Evolutionary conservation across 805 yeast species (phyloP).

Genomic region (Candida piceae): DNA sequence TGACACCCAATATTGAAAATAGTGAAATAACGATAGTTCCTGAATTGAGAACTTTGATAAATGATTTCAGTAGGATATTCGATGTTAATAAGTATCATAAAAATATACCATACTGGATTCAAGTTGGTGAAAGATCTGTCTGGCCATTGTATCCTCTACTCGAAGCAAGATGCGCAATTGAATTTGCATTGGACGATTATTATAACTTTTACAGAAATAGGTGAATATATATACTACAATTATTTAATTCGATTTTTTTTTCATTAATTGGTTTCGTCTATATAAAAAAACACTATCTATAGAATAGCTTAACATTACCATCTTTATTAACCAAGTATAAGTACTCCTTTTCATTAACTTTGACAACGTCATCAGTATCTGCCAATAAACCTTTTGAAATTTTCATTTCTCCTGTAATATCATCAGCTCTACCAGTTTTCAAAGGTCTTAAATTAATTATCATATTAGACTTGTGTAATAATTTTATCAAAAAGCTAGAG

Average conservation of each 20-base stretch:
- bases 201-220: slow-evolving; percentile 36
- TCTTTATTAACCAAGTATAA: slow-evolving; percentile 57
- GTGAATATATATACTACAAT: slow-evolving; percentile 1
- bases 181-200: slow-evolving; percentile 78
- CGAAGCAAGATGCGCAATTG: slow-evolving; percentile 86
- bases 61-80: slow-evolving; percentile 68
- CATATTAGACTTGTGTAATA: slow-evolving; percentile 46
- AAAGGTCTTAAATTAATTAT: slow-evolving; percentile 61
- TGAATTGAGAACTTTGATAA: slow-evolving; percentile 63
- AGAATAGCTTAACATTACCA: slow-evolving; percentile 39
- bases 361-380: slow-evolving; percentile 6
- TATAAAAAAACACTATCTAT: too few relatives aligned
- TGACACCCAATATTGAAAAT: slow-evolving; percentile 66
- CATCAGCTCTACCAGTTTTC: slow-evolving; percentile 76
- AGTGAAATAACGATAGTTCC: slow-evolving; percentile 91
- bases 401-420: slow-evolving; percentile 68
- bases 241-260: too few relatives aligned
- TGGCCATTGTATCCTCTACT: slow-evolving; percentile 88
- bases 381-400: slow-evolving; percentile 51
- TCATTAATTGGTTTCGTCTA: too few relatives aligned
- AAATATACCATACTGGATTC: slow-evolving; percentile 83
- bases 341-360: slow-evolving; percentile 56
- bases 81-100: slow-evolving; percentile 67
- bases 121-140: slow-evolving; percentile 85
- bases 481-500: slow-evolving; percentile 41